These are phyloP conservation scores for Amesomyces nigricolor DNA, from an alignment of 2,329 filamentous ascomycete genomes.

Conservation along the genomic window DNA sequence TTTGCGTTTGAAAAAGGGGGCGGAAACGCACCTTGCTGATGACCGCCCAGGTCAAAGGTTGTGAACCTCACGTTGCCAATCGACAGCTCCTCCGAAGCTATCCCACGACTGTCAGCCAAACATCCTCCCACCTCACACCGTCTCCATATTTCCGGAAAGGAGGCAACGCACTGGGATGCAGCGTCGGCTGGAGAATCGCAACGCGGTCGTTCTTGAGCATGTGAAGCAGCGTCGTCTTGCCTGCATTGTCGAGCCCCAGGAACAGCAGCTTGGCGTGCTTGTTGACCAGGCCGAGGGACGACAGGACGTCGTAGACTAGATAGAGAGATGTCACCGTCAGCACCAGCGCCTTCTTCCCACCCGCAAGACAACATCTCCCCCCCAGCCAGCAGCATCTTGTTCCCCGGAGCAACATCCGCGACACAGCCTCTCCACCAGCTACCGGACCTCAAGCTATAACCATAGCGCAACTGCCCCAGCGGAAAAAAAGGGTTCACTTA, in stretches of 20 bases:
- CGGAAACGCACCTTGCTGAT: conserved; percentile 68
- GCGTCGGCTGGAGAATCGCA: conserved; percentile 81
- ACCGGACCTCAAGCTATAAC: not conserved
- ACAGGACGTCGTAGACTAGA: conserved; percentile 82
- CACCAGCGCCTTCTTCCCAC: not conserved
- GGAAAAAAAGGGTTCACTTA: conserved; percentile 45
- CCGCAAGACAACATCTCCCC: not conserved
- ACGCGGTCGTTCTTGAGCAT: conserved; percentile 98
- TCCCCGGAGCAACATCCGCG: not conserved
- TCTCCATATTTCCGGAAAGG: conserved; percentile 12
- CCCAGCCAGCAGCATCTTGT: not conserved
- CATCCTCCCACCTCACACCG: not conserved
- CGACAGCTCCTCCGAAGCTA: conserved; percentile 83
- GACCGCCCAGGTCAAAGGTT: conserved; percentile 88
- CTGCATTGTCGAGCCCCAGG: conserved; percentile 88
- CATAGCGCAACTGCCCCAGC: not conserved
- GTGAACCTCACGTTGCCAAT: conserved; percentile 94
- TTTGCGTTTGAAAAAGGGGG: not conserved
- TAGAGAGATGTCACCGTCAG: conserved; percentile 27
- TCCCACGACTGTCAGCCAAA: conserved; percentile 14
- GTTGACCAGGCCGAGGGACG: conserved; percentile 82
- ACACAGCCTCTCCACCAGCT: not conserved
- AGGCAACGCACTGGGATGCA: conserved; percentile 72
- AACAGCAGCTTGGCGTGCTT: conserved; percentile 95
- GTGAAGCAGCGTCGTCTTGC: conserved; percentile 89